These are phyloP conservation scores for Cyclotella atomus DNA, from an alignment of 108 stramenopile species.

Conservation along the genomic window DNA sequence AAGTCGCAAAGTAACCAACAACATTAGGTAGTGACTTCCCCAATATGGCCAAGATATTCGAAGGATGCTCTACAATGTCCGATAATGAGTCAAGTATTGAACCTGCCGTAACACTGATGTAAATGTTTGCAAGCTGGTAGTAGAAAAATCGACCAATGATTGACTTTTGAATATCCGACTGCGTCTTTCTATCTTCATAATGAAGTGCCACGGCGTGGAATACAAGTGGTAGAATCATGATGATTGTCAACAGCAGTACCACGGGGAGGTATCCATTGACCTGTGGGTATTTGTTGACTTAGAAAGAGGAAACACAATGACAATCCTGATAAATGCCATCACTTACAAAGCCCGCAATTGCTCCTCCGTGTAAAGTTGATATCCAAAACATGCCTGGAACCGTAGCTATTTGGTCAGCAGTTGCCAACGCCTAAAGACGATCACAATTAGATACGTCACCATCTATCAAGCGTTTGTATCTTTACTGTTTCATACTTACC, in stretches of 20 bases:
- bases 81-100: conserved; percentile 72
- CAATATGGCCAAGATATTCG: conserved; percentile 68
- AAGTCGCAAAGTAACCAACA: conserved; percentile 86
- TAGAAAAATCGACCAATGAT: conserved; percentile 89
- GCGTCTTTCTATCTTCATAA: conserved; percentile 82
- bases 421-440: conserved; percentile 63
- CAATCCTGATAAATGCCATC: background rate
- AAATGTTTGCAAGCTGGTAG: conserved; percentile 60
- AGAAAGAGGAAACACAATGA: background rate
- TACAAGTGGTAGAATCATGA: conserved; percentile 75
- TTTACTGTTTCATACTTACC: background rate
- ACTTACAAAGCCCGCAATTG: conserved; percentile 60
- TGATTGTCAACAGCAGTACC: conserved; percentile 73
- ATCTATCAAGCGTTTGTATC: too few relatives aligned
- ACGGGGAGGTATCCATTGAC: conserved; percentile 94
- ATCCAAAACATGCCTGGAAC: conserved; percentile 57
- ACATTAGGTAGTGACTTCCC: conserved; percentile 80
- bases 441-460: too few relatives aligned
- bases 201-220: conserved; percentile 77
- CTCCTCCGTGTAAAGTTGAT: conserved; percentile 47
- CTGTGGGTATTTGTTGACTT: too few relatives aligned
- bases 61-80: conserved; percentile 84
- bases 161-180: conserved; percentile 80
- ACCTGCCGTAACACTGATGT: conserved; percentile 89
- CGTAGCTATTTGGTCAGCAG: conserved; percentile 57